Conservation (phyloP, 257 asterid species). For the Linderniella brevidens region DNA sequence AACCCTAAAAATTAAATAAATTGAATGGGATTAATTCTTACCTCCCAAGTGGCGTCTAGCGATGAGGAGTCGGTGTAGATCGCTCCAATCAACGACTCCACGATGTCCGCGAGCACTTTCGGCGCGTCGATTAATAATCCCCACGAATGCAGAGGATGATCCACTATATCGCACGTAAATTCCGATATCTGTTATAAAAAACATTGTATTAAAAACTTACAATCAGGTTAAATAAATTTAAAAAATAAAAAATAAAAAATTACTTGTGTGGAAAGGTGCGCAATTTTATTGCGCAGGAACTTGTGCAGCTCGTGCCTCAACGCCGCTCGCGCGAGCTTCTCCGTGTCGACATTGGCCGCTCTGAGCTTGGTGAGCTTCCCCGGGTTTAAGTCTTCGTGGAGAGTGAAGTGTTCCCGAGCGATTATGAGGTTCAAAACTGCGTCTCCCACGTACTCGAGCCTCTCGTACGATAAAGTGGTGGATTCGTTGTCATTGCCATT, state of each 20-base stretch:
- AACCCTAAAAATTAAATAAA: too few species aligned
- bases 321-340: slow-evolving; percentile 45
- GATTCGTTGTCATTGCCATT: too few species aligned
- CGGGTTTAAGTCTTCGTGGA: slow-evolving; percentile 10
- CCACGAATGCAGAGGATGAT: slow-evolving; percentile 32
- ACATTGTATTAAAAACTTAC: too few species aligned
- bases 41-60: slow-evolving; percentile 30
- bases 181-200: slow-evolving; percentile 8
- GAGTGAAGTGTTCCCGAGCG: too few species aligned
- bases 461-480: too few species aligned
- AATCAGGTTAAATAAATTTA: background rate
- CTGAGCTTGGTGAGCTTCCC: slow-evolving; percentile 34
- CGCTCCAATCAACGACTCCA: slow-evolving; percentile 47
- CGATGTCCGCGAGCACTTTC: slow-evolving; percentile 37
- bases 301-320: slow-evolving; percentile 16
- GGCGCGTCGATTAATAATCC: slow-evolving; percentile 40
- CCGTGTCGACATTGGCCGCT: slow-evolving; percentile 34
- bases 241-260: background rate
- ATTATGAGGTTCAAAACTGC: too few species aligned
- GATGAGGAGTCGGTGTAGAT: slow-evolving; percentile 19
- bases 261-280: slow-evolving; percentile 23
- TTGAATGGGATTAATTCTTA: too few species aligned
- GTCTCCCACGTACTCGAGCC: too few species aligned
- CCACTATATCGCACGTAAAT: slow-evolving; percentile 16
- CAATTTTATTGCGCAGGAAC: slow-evolving; percentile 20